Evolutionary conservation across 2,329 filamentous ascomycete genomes (phyloP), one percentile per base, ranked within the genome.

Genomic region (Fusarium kyushuense): DNA sequence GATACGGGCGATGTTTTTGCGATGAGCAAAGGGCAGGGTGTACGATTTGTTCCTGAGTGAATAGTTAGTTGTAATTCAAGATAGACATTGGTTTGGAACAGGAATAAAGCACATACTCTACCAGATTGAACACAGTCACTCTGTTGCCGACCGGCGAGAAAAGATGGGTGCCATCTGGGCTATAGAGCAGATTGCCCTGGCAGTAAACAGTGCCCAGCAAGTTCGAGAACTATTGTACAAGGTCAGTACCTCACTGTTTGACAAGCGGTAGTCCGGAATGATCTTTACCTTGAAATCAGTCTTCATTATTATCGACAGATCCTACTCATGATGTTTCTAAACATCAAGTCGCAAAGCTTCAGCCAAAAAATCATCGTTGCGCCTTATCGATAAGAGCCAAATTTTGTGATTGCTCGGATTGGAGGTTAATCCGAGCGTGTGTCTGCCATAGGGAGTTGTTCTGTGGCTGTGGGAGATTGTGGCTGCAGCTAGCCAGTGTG

Each of bases 171-270:
- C 96, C 96, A 87, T 99, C 95, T 65, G 94, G 93, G 75, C 93
- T 96, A 84, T 96, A 99, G 78, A 97, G 87, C 76, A 99, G 88
- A 79, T 98, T 99, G 81, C 96, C 96, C 87, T 94, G 93, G 84
- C 94, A 93, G 85, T 98, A 99, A 78, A 99, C 96, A 73, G 96
- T 99, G 78, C 96, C 96, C 76, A 99, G 88, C 79, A 99, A 88
- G 82, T 98, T 99, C 79, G 95, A 97, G 83, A 99, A 99, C 94
- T 97, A 76, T 25, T 12, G 12, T 38, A 9, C 3, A 2, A 17
- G 25, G 42, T 69, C 13, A 69, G 38, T 7, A 19, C 19, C 8
- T 12, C 6, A 23, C 2, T 14, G 1, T 3, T 6, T 17, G 29
- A 6, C 4, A 12, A 2, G 6, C 4, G 23, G 2, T 1, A 33